phyloP scores from a whole-genome alignment of 73 alveolate species.

The Paramecium sonneborni region DNA sequence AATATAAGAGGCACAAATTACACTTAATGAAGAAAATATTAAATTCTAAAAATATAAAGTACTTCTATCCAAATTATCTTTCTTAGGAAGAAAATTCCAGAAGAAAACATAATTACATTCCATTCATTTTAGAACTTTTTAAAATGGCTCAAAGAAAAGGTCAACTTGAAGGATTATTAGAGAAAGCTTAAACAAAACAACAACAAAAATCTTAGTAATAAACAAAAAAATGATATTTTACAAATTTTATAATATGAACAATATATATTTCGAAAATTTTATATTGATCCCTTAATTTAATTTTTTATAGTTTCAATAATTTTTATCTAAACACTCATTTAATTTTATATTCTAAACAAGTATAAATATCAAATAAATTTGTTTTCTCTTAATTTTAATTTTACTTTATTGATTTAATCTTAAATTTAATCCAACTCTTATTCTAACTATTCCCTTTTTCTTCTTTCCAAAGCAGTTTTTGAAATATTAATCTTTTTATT shows the following conservation, averaged over 20 bases:
- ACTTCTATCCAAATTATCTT: background rate
- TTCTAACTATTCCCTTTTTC: background rate
- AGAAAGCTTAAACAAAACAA: constrained; percentile 60
- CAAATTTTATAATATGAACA: background rate
- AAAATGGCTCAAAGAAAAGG: constrained; percentile 64
- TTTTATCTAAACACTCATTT: background rate
- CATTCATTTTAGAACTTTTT: constrained; percentile 64
- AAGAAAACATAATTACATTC: constrained; percentile 61
- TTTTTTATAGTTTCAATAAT: background rate
- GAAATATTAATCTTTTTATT: background rate
- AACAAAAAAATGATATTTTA: background rate
- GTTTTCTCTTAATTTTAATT: constrained; percentile 19
- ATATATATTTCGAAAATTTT: background rate
- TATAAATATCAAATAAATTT: constrained; percentile 21
- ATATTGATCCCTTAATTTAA: background rate
- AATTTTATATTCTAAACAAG: background rate
- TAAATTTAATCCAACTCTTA: background rate
- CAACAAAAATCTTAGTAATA: background rate
- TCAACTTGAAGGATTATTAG: constrained; percentile 53
- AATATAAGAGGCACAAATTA: background rate
- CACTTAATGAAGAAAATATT: background rate
- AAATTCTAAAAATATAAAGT: background rate
- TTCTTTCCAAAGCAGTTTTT: constrained; percentile 2
- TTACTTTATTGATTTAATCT: constrained; percentile 15
- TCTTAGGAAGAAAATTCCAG: constrained; percentile 8